Percentiles rank a stretch among this genome's conserved stretches.
Conservation (phyloP, 805 yeast genomes). For the Cyberlindnera lachancei region DNA sequence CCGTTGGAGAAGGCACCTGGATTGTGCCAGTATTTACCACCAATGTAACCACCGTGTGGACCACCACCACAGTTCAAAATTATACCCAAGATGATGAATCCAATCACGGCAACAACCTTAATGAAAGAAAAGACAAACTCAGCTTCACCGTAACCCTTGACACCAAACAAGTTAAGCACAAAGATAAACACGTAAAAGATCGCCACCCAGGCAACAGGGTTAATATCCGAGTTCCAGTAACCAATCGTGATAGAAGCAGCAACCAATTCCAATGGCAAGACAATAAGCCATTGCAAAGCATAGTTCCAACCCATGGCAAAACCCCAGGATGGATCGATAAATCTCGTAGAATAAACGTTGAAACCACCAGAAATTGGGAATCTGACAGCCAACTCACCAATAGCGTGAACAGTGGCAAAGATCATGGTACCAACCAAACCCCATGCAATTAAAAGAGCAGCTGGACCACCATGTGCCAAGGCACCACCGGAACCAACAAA, state of each 20-base stretch:
- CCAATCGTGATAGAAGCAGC: constrained; percentile 49
- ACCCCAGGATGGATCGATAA: constrained; percentile 53
- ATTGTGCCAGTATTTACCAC: constrained; percentile 37
- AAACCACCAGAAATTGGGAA: constrained; percentile 65
- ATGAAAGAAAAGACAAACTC: constrained; percentile 57
- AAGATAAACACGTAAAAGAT: constrained; percentile 40
- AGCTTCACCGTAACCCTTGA: constrained; percentile 45
- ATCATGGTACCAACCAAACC: constrained; percentile 41
- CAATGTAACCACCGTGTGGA: constrained; percentile 38
- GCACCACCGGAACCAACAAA: constrained; percentile 67
- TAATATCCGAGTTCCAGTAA: constrained; percentile 39
- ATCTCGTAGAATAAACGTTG: constrained; percentile 48
- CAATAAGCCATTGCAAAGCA: constrained; percentile 44
- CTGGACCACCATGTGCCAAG: constrained; percentile 58
- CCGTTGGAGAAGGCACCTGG: constrained; percentile 63
- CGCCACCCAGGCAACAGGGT: constrained; percentile 42
- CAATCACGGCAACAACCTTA: constrained; percentile 59
- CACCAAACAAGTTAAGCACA: constrained; percentile 43
- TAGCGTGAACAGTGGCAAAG: constrained; percentile 43
- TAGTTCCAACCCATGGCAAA: constrained; percentile 56
- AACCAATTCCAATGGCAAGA: constrained; percentile 42
- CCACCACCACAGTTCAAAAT: constrained; percentile 58
- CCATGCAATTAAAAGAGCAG: constrained; percentile 35
- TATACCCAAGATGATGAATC: constrained; percentile 49
- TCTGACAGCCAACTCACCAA: constrained; percentile 56